phyloP scores from a whole-genome alignment of 2,329 filamentous ascomycete species.

The Colletotrichum godetiae region DNA sequence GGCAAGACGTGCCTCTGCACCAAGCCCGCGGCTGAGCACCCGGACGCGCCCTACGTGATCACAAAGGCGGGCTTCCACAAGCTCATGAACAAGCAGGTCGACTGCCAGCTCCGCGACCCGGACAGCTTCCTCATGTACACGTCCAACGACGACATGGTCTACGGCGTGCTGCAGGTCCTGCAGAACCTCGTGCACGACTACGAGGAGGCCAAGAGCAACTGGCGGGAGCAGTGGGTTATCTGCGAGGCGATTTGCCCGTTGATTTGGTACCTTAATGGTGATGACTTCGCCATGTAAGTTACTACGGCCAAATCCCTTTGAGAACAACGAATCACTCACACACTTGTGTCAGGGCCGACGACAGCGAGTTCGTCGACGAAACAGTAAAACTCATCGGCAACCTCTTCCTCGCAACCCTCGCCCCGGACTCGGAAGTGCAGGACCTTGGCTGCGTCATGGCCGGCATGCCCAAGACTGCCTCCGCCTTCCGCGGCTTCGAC shows the following conservation, averaged over 20 bases:
- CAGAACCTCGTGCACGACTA: slow-evolving; percentile 56
- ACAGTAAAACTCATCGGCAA: slow-evolving; percentile 40
- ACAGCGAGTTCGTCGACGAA: slow-evolving; percentile 40
- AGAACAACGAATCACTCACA: background rate
- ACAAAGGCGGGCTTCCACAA: slow-evolving; percentile 29
- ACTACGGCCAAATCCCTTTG: background rate
- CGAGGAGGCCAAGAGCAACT: slow-evolving; percentile 45
- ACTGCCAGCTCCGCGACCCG: slow-evolving; percentile 39
- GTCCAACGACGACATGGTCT: slow-evolving; percentile 54
- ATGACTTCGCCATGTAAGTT: slow-evolving; percentile 15
- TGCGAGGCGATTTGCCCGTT: slow-evolving; percentile 51
- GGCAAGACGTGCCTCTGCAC: slow-evolving; percentile 31
- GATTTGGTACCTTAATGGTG: slow-evolving; percentile 36
- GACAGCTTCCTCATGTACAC: slow-evolving; percentile 55
- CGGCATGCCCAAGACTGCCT: slow-evolving; percentile 43
- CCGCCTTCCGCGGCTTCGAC: slow-evolving; percentile 21
- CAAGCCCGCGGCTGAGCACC: slow-evolving; percentile 37
- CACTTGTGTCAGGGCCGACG: slow-evolving; percentile 21
- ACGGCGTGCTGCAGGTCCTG: slow-evolving; percentile 54
- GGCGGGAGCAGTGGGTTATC: slow-evolving; percentile 53
- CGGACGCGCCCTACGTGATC: slow-evolving; percentile 30
- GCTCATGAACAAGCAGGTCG: slow-evolving; percentile 20
- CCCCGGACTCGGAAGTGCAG: slow-evolving; percentile 47
- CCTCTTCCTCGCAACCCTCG: slow-evolving; percentile 53
- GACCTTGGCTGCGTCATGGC: slow-evolving; percentile 53